Base-by-base conservation (phyloP, 768 basidiomycete species). In the Boletus pseudopeckii region DNA sequence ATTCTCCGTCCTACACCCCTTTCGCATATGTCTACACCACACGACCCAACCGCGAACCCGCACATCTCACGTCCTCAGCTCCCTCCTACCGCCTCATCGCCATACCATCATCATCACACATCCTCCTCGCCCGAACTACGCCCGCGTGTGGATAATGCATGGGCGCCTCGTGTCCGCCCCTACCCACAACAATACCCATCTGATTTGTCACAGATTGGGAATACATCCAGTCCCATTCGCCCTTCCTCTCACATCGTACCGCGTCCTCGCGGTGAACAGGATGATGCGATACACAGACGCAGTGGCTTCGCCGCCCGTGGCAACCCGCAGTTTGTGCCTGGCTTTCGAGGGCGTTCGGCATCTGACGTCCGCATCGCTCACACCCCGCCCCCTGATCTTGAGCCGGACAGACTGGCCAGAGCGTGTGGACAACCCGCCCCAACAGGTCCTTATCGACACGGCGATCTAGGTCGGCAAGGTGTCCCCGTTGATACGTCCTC, bases 331-430 rank as follows among this genome's bases (percentile, higher is more conserved):
- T 22, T 54, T 1, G 55, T 54, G 28, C 58, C 54, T 50, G 47
- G 57, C 15, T 33, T 42, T 53, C 54, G 60, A 14, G 67, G 60
- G 11, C 58, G 60, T 18, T 62, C 69, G 17, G 46, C 67, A 18
- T 60, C 64, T 10, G 62, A 64, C 32, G 49, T 58, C 42, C 64
- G 64, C 46, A 34, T 62, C 43, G 39, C 42, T 10, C 52, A 57
- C 18, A 59, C 64, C 22, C 59, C 66, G 9, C 60, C 62, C 26
- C 60, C 60, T 50, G 68, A 71, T 46, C 58, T 69, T 48, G 68
- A 69, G 37, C 54, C 56, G 4, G 68, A 69, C 36, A 59, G 67
- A 52, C 43, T 69, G 14, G 69, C 63, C 7, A 58, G 67, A 44
- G 69, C 69, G 7, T 69, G 67, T 17, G 65, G 68, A 13, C 63